Conservation (phyloP, 495 filamentous ascomycete genomes). For the Pseudomonodictys pantanalensis region DNA sequence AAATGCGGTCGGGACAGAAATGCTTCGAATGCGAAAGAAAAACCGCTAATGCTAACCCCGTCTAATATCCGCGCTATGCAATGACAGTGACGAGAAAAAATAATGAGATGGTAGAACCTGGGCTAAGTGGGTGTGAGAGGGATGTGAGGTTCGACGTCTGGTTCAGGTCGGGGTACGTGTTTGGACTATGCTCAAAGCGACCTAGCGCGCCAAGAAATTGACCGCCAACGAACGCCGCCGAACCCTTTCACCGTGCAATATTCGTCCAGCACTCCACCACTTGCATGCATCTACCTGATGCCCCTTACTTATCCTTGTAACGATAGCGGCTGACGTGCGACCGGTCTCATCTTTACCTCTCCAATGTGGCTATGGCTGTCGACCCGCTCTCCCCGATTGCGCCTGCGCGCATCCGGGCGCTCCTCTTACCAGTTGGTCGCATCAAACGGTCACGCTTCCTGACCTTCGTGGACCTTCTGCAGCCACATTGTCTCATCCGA, state of each 20-base stretch:
- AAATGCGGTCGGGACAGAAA: conserved; percentile 5
- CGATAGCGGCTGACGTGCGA: not conserved
- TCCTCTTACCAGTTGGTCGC: conserved; percentile 79
- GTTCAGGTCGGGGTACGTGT: not conserved
- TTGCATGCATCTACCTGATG: not conserved
- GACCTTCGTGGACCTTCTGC: conserved; percentile 72
- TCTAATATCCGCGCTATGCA: conserved; percentile 19
- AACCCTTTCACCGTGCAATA: not conserved
- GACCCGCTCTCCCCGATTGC: conserved; percentile 84
- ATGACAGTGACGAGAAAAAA: not conserved
- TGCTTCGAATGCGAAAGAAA: conserved; percentile 2
- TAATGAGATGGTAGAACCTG: not conserved
- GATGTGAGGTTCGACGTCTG: not conserved
- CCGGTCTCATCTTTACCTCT: not conserved
- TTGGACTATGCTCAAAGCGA: conserved; percentile 1
- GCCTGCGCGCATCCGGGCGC: conserved; percentile 79
- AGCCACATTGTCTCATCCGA: conserved; percentile 76
- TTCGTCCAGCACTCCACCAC: no score
- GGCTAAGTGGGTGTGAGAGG: not conserved
- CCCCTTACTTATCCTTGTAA: not conserved
- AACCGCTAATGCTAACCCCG: not conserved
- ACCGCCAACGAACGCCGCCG: not conserved
- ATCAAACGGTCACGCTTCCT: conserved; percentile 80
- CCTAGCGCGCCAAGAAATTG: not conserved
- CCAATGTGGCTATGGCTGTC: conserved; percentile 60